Evolutionary conservation across 2,329 filamentous ascomycete genomes (phyloP), one percentile per base, ranked within the genome.

Genomic region (Fusarium domesticum): DNA sequence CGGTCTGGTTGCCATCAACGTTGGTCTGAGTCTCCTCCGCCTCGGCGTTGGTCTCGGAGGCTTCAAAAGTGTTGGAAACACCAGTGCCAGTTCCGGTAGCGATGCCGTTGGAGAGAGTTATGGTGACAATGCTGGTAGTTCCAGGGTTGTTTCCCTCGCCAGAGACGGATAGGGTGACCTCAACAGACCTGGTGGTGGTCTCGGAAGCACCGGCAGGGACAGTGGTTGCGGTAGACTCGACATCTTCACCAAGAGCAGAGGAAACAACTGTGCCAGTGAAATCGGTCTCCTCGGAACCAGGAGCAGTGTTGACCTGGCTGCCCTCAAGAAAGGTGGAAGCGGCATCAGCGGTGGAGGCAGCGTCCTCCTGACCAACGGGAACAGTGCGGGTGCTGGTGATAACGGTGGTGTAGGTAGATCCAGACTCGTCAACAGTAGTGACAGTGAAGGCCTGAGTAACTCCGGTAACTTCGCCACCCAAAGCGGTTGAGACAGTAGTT

Each of bases 381-480:
- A 51, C 38, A 7, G 45, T 49, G 6, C 46, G 32, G 6, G 40
- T 42, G 39, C 50, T 37, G 25, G 50, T 53, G 10, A 43, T 23
- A 17, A 45, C 39, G 39, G 39, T 45, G 35, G 43, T 45, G 36
- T 42, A 7, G 11, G 41, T 37, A 12, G 49, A 45, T 17, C 45
- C 49, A 37, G 48, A 39, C 36, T 47, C 35, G 25, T 46, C 34
- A 38, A 47, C 37, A 12, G 46, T 41, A 20, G 41, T 50, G 14
- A 51, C 38, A 14, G 43, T 45, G 17, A 45, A 34, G 17, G 28
- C 42, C 18, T 42, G 31, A 33, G 51, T 54, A 17, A 28, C 37
- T 25, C 33, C 36, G 14, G 53, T 58, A 30, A 36, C 53, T 37
- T 42, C 46, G 11, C 42, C 36, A 37, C 45, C 47, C 2, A 45